Conservation (phyloP, 1,284 basidiomycete genomes). For the Pascua guehoae region DNA sequence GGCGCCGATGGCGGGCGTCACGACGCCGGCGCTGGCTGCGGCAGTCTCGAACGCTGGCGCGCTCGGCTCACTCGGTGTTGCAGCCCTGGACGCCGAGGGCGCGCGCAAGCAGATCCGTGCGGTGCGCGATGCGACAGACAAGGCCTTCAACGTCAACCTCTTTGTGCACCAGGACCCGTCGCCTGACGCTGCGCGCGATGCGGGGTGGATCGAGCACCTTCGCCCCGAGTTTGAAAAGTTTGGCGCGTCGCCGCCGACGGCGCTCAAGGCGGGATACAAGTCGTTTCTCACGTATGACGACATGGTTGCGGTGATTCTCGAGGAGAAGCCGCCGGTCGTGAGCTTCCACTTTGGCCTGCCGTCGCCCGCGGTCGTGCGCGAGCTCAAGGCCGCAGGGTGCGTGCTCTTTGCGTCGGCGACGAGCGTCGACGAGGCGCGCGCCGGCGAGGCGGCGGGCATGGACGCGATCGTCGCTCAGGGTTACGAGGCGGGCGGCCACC, state of each 20-base stretch:
- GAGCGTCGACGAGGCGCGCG: conserved; percentile 25
- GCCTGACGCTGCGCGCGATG: conserved; percentile 12
- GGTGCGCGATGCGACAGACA: conserved; percentile 17
- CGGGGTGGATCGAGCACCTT: conserved; percentile 26
- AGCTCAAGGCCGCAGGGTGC: conserved; percentile 23
- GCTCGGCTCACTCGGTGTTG: conserved; percentile 39
- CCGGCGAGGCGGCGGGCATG: conserved; percentile 25
- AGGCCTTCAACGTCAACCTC: conserved; percentile 39
- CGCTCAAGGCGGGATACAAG: conserved; percentile 26
- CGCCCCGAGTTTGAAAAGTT: conserved; percentile 21
- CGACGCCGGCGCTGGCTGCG: conserved; percentile 37
- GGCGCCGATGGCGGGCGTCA: conserved; percentile 42
- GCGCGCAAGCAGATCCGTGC: conserved; percentile 27
- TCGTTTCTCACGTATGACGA: conserved; percentile 29
- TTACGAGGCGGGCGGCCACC: conserved; percentile 40
- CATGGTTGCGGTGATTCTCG: conserved; percentile 31
- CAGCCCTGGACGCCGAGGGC: conserved; percentile 17
- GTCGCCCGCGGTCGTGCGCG: conserved; percentile 6
- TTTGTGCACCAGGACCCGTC: conserved; percentile 22
- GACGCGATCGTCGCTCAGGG: conserved; percentile 41
- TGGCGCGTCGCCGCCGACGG: conserved; percentile 19
- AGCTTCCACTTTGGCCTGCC: conserved; percentile 45
- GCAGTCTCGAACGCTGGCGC: conserved; percentile 41
- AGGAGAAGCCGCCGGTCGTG: conserved; percentile 29
- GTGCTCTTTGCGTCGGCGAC: conserved; percentile 33